Evolutionary conservation across 1,139 yeast species (phyloP).

Genomic region (Yamadazyma oceani): DNA sequence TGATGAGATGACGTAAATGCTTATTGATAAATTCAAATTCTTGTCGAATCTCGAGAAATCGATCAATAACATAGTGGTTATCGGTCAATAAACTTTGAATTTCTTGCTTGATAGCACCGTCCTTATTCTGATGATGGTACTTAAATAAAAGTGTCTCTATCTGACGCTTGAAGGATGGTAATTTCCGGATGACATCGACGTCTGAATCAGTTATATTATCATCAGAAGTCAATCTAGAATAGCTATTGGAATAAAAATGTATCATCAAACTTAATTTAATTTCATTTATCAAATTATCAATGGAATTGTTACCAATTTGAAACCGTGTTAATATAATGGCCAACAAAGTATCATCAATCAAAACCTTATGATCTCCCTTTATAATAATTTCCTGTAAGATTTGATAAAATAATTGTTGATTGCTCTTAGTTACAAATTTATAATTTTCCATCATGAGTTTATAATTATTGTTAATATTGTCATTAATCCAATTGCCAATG

Average conservation of each 20-base stretch:
- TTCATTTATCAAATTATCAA: constrained; percentile 53
- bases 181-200: constrained; percentile 27
- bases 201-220: constrained; percentile 8
- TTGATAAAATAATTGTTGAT: constrained; percentile 38
- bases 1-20: not conserved
- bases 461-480: constrained; percentile 32
- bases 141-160: constrained; percentile 25
- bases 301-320: constrained; percentile 45
- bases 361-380: constrained; percentile 19
- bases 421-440: constrained; percentile 46
- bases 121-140: constrained; percentile 6
- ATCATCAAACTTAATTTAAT: constrained; percentile 67
- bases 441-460: constrained; percentile 36
- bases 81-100: constrained; percentile 17
- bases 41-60: constrained; percentile 8
- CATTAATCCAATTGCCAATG: constrained; percentile 38
- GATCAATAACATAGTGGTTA: constrained; percentile 18
- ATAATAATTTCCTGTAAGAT: constrained; percentile 37
- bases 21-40: not conserved
- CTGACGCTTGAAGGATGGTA: constrained; percentile 39
- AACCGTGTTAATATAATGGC: constrained; percentile 38
- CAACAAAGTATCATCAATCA: constrained; percentile 29
- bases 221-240: constrained; percentile 39
- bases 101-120: constrained; percentile 10
- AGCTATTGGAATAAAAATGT: constrained; percentile 69